Evolutionary conservation across 2,329 filamentous ascomycete genomes (phyloP).

Genomic region (Colletotrichum tropicale): DNA sequence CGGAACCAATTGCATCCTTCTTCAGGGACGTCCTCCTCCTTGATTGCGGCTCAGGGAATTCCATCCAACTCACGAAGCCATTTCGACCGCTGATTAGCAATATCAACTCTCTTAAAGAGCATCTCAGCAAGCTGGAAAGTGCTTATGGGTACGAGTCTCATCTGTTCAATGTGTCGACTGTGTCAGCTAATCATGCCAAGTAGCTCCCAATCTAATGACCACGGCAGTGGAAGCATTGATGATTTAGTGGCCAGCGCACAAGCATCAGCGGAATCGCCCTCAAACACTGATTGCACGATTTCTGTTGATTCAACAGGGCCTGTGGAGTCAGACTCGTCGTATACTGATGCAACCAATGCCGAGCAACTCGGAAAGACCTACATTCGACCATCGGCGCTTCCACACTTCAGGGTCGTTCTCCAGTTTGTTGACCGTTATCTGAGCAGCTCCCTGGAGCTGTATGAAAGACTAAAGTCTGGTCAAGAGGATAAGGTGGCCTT

Average conservation of each 20-base stretch:
- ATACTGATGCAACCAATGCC: background rate
- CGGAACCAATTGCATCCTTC: background rate
- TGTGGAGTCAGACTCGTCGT: background rate
- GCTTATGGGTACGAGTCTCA: background rate
- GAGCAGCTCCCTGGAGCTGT: background rate
- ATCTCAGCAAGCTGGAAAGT: background rate
- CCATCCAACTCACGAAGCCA: background rate
- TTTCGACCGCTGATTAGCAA: background rate
- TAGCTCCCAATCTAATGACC: background rate
- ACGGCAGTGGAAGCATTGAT: background rate
- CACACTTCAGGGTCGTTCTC: background rate
- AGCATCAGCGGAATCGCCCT: background rate
- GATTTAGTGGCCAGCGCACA: background rate
- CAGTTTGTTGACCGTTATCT: background rate
- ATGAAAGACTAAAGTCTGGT: background rate
- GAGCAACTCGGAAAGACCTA: background rate
- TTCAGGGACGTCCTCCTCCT: background rate
- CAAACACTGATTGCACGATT: background rate
- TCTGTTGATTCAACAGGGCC: background rate
- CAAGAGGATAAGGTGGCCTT: conserved; percentile 16
- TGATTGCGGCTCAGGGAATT: background rate
- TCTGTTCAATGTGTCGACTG: background rate
- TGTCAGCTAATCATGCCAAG: background rate
- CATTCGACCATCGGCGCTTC: background rate
- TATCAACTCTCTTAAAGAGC: background rate